Conservation (phyloP, 73 alveolate genomes). For the Effrenium voratum region DNA sequence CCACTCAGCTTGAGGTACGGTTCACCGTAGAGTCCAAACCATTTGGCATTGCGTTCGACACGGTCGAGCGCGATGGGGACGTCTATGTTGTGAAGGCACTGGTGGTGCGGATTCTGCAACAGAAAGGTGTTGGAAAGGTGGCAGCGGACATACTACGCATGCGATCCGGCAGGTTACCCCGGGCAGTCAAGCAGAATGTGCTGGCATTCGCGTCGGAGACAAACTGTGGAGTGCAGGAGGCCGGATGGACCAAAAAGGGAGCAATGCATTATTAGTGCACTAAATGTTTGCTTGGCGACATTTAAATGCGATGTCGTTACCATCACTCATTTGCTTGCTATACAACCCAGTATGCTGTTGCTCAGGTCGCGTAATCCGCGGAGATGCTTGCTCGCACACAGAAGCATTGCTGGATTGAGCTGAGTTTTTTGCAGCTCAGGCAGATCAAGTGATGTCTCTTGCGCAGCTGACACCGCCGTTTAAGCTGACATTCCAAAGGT, state of each 20-base stretch:
- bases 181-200: conserved; percentile 55
- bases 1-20: too few species aligned
- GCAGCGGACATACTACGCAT: neutral
- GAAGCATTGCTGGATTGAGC: too few species aligned
- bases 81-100: conserved; percentile 43
- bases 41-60: conserved; percentile 45
- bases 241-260: too few species aligned
- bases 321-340: too few species aligned
- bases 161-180: conserved; percentile 45
- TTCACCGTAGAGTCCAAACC: conserved; percentile 65
- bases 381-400: too few species aligned
- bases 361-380: too few species aligned
- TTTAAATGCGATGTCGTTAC: too few species aligned
- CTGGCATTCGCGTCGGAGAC: conserved; percentile 72
- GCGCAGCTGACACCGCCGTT: conserved; percentile 35
- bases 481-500: conserved; percentile 59
- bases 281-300: too few species aligned
- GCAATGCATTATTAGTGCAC: too few species aligned
- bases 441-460: conserved; percentile 34
- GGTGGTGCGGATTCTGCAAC: neutral
- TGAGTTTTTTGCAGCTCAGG: neutral
- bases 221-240: conserved; percentile 60
- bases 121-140: neutral
- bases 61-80: conserved; percentile 75
- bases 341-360: too few species aligned